Evolutionary conservation across 176 grass and related monocot species (phyloP).

Genomic region (Carex myosuroides): DNA sequence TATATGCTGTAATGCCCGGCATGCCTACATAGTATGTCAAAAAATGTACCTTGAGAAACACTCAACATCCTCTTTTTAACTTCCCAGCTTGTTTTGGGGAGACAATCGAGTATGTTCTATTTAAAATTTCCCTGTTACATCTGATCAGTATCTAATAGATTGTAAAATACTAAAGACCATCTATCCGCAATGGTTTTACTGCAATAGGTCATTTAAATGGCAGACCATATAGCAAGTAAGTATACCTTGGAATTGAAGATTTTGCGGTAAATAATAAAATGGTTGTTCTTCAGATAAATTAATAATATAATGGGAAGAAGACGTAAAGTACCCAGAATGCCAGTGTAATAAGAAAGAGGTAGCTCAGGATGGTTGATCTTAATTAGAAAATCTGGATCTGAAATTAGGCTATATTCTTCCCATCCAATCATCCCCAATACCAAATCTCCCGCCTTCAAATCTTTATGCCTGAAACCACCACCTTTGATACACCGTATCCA

Average conservation of each 20-base stretch:
- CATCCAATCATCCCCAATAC: conserved; percentile 37
- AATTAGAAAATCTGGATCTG: background rate
- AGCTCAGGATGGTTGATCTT: conserved; percentile 39
- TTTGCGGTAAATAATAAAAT: background rate
- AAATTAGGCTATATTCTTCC: conserved; percentile 46
- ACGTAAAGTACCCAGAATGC: conserved; percentile 29
- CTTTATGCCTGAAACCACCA: conserved; percentile 28
- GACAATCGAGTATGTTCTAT: background rate
- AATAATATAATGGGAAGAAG: background rate
- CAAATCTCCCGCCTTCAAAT: conserved; percentile 30
- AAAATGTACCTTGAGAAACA: background rate
- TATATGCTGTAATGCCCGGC: conserved; percentile 29
- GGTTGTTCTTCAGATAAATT: background rate
- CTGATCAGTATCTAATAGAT: background rate
- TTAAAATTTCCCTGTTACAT: background rate
- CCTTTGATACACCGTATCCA: conserved; percentile 26
- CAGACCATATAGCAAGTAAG: background rate
- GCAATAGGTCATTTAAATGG: background rate
- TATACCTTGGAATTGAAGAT: background rate
- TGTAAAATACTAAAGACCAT: background rate
- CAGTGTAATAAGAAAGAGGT: conserved; percentile 43
- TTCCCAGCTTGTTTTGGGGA: background rate
- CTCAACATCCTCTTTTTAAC: background rate
- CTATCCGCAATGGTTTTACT: background rate
- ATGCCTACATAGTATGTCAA: conserved; percentile 21